phyloP scores from a whole-genome alignment of 768 basidiomycete genomes.

The Rossbeevera mucosa region DNA sequence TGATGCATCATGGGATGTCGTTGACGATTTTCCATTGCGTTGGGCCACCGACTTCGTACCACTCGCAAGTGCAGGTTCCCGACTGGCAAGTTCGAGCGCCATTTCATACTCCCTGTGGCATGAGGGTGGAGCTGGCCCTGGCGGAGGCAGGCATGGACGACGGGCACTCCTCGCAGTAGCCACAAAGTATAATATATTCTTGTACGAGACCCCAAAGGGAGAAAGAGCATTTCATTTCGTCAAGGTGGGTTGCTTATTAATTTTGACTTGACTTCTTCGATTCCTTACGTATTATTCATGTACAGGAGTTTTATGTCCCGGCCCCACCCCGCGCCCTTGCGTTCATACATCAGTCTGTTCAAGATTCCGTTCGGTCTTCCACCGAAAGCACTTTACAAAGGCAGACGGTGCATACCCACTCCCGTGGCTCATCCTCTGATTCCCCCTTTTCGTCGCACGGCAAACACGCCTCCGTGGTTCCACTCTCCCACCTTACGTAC shows the following conservation, averaged over 20 bases:
- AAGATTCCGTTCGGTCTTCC: conserved; percentile 44
- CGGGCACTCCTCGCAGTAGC: conserved; percentile 65
- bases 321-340: conserved; percentile 57
- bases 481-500: conserved; percentile 43
- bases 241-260: conserved; percentile 42
- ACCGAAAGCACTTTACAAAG: conserved; percentile 36
- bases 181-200: conserved; percentile 64
- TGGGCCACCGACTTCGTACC: conserved; percentile 89
- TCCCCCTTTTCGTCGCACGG: conserved; percentile 31
- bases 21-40: conserved; percentile 67
- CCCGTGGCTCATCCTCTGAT: conserved; percentile 40
- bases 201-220: conserved; percentile 80
- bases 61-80: conserved; percentile 63
- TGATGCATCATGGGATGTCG: conserved; percentile 65
- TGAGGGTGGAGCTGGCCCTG: conserved; percentile 46
- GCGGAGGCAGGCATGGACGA: conserved; percentile 41
- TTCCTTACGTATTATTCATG: conserved; percentile 1
- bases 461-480: conserved; percentile 23
- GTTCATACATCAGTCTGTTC: conserved; percentile 67
- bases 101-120: conserved; percentile 66
- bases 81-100: conserved; percentile 54
- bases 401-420: conserved; percentile 32
- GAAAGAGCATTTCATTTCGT: conserved; percentile 80
- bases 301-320: conserved; percentile 81
- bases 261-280: neutral